Base-by-base conservation (phyloP, 306 rosid species). In the Quercus robur region DNA sequence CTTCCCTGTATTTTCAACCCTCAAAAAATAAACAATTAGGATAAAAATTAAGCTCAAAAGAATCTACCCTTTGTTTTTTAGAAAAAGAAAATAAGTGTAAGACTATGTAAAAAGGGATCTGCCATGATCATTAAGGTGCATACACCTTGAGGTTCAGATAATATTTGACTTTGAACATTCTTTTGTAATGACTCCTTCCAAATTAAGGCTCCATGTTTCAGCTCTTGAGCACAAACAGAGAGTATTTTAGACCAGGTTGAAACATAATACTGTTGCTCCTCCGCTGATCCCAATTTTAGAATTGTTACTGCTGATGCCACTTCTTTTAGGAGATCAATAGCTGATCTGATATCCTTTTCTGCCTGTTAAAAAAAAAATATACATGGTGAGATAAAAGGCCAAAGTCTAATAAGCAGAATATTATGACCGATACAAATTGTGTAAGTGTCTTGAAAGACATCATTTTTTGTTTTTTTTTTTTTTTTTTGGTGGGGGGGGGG, bases 121-220 rank as follows among this genome's bases (percentile, higher is more conserved):
- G n/a, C 72, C 78, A 85, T 56, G 67, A 79, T 38, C 51, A 61
- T 73, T 46, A 58, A 59, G 71, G 58, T 56, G 81, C 77, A 56
- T 81, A 68, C 84, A 94, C 99, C 99, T 93, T 84, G 84, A 54
- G 81, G 84, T 81, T 82, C 84, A 35, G 90, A 88, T 84, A 93
- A 78, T 23, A 94, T 82, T 75, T 81, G 87, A 86, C 61, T 78
- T 20, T 73, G 90, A 52, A 87, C 84, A 68, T 89, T 88, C 67
- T 83, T 85, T 71, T 84, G 87, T 3, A 83, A 63, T 5, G 91
- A 85, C 74, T 94, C 87, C 87, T 70, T 93, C 99, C 99, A 93
- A 81, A 93, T 87, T 77, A 70, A 71, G 83, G 90, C 88, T 71
- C 99, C 97, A 0, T 94, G 93, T 84, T 84, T 91, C 81, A 94